Evolutionary conservation across 129 eudicot species (phyloP), one percentile per base, ranked within the genome.

Genomic region (Artemisia tridentata): DNA sequence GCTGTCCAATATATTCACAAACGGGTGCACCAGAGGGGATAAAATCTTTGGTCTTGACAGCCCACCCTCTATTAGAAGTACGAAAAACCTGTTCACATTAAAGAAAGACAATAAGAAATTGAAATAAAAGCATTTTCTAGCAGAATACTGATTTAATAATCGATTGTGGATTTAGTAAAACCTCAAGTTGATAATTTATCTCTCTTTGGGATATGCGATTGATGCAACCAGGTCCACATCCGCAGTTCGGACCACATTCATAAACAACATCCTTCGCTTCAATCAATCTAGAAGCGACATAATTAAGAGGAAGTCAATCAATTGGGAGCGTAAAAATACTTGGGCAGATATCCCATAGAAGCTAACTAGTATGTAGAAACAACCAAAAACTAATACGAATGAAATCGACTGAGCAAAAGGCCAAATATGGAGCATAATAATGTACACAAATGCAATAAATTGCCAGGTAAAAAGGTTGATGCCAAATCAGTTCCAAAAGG

Each of bases 181-280:
- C 81, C 85, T 81, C 85, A 67, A 81, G 85, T 58, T 76, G 85
- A 63, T 76, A 81, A 52, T 67, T 76, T 25, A 81, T 18, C 59
- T 78, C 85, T 59, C 20, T 72, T 67, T 81, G 85, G 72, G 85
- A 81, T 76, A 72, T 60, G 65, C 85, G 85, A 50, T 81, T 81
- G 77, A 76, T 66, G 68, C 85, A 81, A 72, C 74, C 57, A 10
- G 81, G 81, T 76, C 85, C 85, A 53, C 85, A 81, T 51, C 85
- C 79, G 60, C 85, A 81, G 67, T 61, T 72, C 54, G 85, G 85
- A 46, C 85, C 85, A 61, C 85, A 81, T 76, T 81, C 85, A 34
- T 76, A 67, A 71, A 81, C 85, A 59, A 81, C 85, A 76, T 81
- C 85, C 78, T 76, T 76, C 11, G 85, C 79, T 72, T 81, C 75